These are phyloP conservation scores for Neonothopanus nambi DNA, from an alignment of 1,284 basidiomycete species.

Conservation along the genomic window DNA sequence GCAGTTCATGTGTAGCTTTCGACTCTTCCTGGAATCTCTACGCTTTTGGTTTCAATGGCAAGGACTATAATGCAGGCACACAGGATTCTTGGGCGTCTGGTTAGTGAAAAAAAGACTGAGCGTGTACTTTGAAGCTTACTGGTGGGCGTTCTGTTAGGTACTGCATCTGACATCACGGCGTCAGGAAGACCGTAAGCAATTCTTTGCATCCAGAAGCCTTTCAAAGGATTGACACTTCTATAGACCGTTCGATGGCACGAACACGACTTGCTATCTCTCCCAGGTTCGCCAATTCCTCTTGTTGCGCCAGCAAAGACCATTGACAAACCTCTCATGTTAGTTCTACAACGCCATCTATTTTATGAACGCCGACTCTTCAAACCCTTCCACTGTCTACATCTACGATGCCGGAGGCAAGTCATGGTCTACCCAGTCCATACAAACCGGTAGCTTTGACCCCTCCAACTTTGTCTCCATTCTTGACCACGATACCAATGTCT, in stretches of 20 bases:
- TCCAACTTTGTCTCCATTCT: conserved; percentile 64
- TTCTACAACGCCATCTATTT: conserved; percentile 81
- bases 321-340: conserved; percentile 35
- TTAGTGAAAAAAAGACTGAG: conserved; percentile 23
- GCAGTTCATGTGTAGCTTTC: conserved; percentile 66
- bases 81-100: conserved; percentile 65
- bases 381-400: conserved; percentile 65
- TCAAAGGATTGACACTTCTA: conserved; percentile 4
- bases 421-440: conserved; percentile 64
- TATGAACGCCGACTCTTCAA: conserved; percentile 69
- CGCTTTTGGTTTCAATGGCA: conserved; percentile 71
- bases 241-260: conserved; percentile 68
- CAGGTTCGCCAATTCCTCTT: conserved; percentile 39
- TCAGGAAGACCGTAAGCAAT: conserved; percentile 65
- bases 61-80: conserved; percentile 72
- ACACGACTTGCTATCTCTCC: conserved; percentile 73
- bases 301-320: not conserved
- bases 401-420: conserved; percentile 63
- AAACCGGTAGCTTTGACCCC: conserved; percentile 54
- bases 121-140: too few species aligned
- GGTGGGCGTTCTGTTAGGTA: conserved; percentile 21
- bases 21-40: conserved; percentile 71
- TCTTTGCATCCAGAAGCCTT: not conserved
- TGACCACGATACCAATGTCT: conserved; percentile 88
- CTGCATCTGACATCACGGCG: conserved; percentile 64